Evolutionary conservation across 169 alveolate genomes (phyloP), one percentile per base, ranked within the genome.

Genomic region (Plasmodium vinckei): DNA sequence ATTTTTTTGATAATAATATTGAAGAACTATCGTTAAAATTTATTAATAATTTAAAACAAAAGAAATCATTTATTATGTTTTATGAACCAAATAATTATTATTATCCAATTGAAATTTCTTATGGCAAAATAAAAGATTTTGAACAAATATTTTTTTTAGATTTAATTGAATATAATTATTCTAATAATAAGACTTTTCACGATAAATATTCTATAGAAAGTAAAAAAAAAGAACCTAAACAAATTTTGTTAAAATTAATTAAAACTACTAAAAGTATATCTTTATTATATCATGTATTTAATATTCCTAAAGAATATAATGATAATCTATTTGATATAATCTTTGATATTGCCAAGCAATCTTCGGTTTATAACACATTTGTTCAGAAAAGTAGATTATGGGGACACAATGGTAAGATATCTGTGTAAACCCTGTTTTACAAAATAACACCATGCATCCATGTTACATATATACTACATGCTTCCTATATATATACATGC

Each of bases 51-150:
- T 33, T 79, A 25, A 56, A 65, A 82, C 67, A 82, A 15, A 57
- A 53, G 33, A 82, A 82, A 57, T 82, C 90, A 23, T 82, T 82
- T 68, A n/a, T 82, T 21, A 68, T 82, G 6, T 67, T 65, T 42
- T 19, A 82, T 27, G 84, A 60, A 5, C 90, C 90, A 13, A 33
- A 27, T 67, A 61, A 51, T 17, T 82, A 82, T 49, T 27, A 27
- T 49, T 82, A 53, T 49, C 90, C 90, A 23, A 82, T 82, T 25
- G 82, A 82, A 15, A 53, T 82, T 53, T 82, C 90, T n/a, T 82
- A 65, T 47, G 65, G 54, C 0, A 82, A 82, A 61, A 25, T 82
- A 5, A 68, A 46, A 67, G 44, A 65, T 67, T 82, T 82, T 44
- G 90, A 82, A 33, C 9, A 82, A 1, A 54, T 82, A 10, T 82